Conservation (phyloP, 192 early-diverging fungal species). For the Linnemannia zychae region DNA sequence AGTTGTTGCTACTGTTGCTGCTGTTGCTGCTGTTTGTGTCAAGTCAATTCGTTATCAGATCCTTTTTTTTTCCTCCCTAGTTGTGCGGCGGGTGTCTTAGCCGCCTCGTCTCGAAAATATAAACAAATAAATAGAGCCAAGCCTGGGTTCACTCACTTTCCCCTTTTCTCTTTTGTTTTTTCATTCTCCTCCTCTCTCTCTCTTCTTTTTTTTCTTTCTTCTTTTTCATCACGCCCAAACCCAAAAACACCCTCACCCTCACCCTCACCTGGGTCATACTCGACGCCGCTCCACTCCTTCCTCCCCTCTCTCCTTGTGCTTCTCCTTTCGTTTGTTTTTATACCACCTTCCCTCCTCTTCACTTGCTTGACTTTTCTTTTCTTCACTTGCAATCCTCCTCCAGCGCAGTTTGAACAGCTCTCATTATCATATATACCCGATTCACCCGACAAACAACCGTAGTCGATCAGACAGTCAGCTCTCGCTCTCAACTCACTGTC, state of each 20-base stretch:
- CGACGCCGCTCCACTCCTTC: neutral
- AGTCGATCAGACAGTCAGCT: neutral
- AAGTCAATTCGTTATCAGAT: neutral
- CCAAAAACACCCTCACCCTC: neutral
- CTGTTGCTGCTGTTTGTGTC: too few species aligned
- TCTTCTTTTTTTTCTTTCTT: neutral
- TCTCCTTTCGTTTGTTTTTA: neutral
- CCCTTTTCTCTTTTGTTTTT: neutral
- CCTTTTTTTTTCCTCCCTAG: neutral
- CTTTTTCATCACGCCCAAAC: neutral
- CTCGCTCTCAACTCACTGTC: too few species aligned
- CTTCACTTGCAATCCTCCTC: neutral
- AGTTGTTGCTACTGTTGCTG: too few species aligned
- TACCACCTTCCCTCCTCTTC: neutral
- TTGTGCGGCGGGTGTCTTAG: slow-evolving; percentile 1
- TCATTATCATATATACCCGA: neutral
- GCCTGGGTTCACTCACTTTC: neutral
- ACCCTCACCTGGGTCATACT: neutral
- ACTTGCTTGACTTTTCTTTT: neutral
- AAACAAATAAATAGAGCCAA: neutral
- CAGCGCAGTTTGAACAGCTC: neutral
- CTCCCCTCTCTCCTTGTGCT: neutral
- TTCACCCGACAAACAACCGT: neutral
- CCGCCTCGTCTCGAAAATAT: neutral
- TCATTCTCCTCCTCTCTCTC: neutral